phyloP scores from a whole-genome alignment of 228 moss, liverwort and hornwort species.

The Sphagnum magellanicum region DNA sequence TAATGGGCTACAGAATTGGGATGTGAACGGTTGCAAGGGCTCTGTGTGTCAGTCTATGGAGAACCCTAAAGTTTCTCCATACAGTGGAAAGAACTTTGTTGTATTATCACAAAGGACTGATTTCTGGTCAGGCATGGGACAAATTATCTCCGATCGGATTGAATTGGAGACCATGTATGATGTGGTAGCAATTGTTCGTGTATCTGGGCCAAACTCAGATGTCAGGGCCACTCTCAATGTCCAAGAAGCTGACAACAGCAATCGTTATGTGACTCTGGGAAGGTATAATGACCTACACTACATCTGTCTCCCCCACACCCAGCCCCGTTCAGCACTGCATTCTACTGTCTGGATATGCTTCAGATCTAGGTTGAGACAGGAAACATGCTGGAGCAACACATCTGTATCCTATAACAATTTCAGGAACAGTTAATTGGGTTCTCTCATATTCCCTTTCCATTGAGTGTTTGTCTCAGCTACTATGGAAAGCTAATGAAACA shows the following conservation, averaged over 20 bases:
- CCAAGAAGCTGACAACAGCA: slow-evolving; percentile 48
- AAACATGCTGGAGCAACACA: too few relatives aligned
- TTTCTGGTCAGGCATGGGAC: slow-evolving; percentile 81
- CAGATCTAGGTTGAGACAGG: too few relatives aligned
- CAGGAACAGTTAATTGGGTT: too few relatives aligned
- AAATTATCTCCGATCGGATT: slow-evolving; percentile 64
- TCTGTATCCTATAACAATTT: too few relatives aligned
- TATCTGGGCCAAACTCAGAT: slow-evolving; percentile 47
- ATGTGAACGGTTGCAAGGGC: slow-evolving; percentile 53
- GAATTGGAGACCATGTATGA: slow-evolving; percentile 52
- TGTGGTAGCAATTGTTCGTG: slow-evolving; percentile 57
- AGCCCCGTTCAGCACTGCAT: too few relatives aligned
- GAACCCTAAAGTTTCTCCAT: slow-evolving; percentile 48
- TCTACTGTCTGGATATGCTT: too few relatives aligned
- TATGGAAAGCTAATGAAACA: too few relatives aligned
- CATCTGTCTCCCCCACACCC: too few relatives aligned
- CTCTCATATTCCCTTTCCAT: too few relatives aligned
- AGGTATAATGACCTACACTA: slow-evolving; percentile 24
- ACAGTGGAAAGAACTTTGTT: slow-evolving; percentile 60
- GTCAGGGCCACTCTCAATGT: slow-evolving; percentile 65
- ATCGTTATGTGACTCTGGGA: slow-evolving; percentile 74
- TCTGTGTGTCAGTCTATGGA: slow-evolving; percentile 43
- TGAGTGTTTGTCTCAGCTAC: too few relatives aligned
- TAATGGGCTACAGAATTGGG: slow-evolving; percentile 64
- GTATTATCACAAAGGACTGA: slow-evolving; percentile 62